These are phyloP conservation scores for Suillus ampliporus DNA, from an alignment of 768 basidiomycete species.

Conservation along the genomic window DNA sequence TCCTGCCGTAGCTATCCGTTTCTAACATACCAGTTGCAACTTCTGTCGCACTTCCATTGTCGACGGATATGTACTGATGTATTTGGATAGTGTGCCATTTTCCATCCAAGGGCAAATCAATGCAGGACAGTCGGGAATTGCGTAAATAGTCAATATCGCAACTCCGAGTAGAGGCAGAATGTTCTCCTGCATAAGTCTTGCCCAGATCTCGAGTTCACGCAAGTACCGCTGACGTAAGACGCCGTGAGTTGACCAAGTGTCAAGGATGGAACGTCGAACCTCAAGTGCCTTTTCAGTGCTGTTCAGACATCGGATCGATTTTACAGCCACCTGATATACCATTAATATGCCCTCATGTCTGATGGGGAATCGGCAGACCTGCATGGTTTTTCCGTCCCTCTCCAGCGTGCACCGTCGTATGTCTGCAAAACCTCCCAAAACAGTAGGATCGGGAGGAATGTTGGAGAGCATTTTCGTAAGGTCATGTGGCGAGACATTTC, in stretches of 20 bases:
- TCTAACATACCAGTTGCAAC: neutral
- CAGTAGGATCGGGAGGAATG: neutral
- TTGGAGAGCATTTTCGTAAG: neutral
- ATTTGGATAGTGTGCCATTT: conserved; percentile 31
- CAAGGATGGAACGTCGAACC: neutral
- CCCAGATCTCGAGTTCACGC: conserved; percentile 30
- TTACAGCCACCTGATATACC: neutral
- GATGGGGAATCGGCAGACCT: neutral
- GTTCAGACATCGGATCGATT: neutral
- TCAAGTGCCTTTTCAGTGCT: neutral
- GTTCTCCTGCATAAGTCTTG: conserved; percentile 28
- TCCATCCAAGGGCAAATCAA: conserved; percentile 41
- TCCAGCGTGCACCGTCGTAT: conserved; percentile 27
- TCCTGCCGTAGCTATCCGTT: neutral
- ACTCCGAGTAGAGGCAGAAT: conserved; percentile 38
- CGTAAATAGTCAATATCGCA: too few species aligned
- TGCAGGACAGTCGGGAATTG: too few species aligned
- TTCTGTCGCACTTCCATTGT: neutral
- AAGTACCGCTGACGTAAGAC: conserved; percentile 20
- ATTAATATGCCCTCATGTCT: neutral
- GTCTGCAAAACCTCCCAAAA: conserved; percentile 23
- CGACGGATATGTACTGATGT: conserved; percentile 19
- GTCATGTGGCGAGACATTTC: neutral
- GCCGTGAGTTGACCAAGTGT: neutral
- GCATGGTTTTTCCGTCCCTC: neutral